phyloP scores from a whole-genome alignment of 148 eudicot genomes.

The Drosera capensis region DNA sequence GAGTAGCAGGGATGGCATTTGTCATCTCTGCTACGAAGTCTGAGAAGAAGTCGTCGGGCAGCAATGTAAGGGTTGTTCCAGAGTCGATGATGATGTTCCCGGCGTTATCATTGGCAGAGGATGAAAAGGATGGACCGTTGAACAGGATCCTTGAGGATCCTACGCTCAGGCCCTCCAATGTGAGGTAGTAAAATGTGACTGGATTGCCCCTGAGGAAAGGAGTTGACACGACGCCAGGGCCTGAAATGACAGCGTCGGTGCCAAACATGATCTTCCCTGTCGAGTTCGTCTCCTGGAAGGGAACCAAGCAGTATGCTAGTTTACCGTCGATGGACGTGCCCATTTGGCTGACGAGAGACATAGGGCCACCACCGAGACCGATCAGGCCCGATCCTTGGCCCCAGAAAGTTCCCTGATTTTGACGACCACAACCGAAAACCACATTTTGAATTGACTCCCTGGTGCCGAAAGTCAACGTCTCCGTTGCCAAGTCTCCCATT shows the following conservation, averaged over 20 bases:
- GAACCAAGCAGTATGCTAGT: slow-evolving; percentile 26
- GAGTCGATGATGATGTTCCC: slow-evolving; percentile 74
- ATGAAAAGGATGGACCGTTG: background rate
- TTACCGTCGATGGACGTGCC: slow-evolving; percentile 6
- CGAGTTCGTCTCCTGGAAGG: slow-evolving; percentile 5
- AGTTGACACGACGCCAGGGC: slow-evolving; percentile 30
- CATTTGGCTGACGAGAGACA: slow-evolving; percentile 19
- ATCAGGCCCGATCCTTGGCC: slow-evolving; percentile 11
- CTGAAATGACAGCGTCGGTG: slow-evolving; percentile 12
- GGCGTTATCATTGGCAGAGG: background rate
- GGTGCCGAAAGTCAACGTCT: slow-evolving; percentile 14
- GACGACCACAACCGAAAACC: slow-evolving; percentile 12
- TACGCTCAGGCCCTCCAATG: slow-evolving; percentile 20
- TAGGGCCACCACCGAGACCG: slow-evolving; percentile 19
- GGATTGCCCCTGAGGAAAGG: slow-evolving; percentile 14
- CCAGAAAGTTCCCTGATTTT: slow-evolving; percentile 7
- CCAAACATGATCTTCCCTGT: slow-evolving; percentile 53
- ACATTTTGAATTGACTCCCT: slow-evolving; percentile 1
- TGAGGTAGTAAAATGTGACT: slow-evolving; percentile 30
- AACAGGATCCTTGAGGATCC: slow-evolving; percentile 7
- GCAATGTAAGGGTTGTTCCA: slow-evolving; percentile 49
- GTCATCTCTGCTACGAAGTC: slow-evolving; percentile 8
- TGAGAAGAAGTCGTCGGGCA: slow-evolving; percentile 11
- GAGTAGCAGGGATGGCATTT: slow-evolving; percentile 4
- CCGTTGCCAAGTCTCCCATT: slow-evolving; percentile 13